A percentile compares a stretch with the other conserved stretches of the same genome.
These are phyloP conservation scores for Petrea volubilis DNA, from an alignment of 257 asterid species.

Conservation along the genomic window DNA sequence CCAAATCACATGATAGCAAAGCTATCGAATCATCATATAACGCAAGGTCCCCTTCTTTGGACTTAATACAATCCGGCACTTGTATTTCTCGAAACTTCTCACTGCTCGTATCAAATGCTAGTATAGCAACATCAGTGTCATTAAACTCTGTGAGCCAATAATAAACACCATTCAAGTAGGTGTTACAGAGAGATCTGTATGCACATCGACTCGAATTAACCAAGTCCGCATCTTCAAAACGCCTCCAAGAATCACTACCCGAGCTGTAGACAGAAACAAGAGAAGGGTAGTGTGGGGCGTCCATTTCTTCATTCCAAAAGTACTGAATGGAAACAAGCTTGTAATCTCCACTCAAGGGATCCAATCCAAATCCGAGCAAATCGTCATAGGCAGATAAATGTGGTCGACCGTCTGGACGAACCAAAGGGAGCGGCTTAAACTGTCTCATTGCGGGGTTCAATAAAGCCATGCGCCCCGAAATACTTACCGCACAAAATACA, in stretches of 20 bases:
- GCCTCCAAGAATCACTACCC: too few relatives aligned
- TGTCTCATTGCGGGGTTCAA: slow-evolving; percentile 49
- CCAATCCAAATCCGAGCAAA: slow-evolving; percentile 44
- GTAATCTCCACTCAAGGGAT: slow-evolving; percentile 35
- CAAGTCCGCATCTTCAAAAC: too few relatives aligned
- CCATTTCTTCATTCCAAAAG: slow-evolving; percentile 33
- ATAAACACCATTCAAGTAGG: slow-evolving; percentile 44
- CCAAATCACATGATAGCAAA: too few relatives aligned
- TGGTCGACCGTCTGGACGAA: slow-evolving; percentile 19
- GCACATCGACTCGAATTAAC: too few relatives aligned
- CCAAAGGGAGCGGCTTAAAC: slow-evolving; percentile 39
- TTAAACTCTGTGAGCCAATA: slow-evolving; percentile 41
- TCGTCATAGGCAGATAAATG: slow-evolving; percentile 24
- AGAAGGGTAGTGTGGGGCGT: slow-evolving; percentile 15
- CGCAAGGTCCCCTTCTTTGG: slow-evolving; percentile 36
- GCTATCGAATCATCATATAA: slow-evolving; percentile 34
- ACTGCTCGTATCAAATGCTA: slow-evolving; percentile 41
- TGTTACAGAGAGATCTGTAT: too few relatives aligned
- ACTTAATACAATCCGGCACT: slow-evolving; percentile 28
- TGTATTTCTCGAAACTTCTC: slow-evolving; percentile 36
- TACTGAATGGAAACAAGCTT: slow-evolving; percentile 43
- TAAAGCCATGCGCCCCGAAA: slow-evolving; percentile 26
- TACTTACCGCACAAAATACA: slow-evolving; percentile 29
- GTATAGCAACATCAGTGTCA: slow-evolving; percentile 19
- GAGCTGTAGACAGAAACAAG: too few relatives aligned